Base-by-base conservation (phyloP, 305 asterid species). In the Solanum hybrid region DNA sequence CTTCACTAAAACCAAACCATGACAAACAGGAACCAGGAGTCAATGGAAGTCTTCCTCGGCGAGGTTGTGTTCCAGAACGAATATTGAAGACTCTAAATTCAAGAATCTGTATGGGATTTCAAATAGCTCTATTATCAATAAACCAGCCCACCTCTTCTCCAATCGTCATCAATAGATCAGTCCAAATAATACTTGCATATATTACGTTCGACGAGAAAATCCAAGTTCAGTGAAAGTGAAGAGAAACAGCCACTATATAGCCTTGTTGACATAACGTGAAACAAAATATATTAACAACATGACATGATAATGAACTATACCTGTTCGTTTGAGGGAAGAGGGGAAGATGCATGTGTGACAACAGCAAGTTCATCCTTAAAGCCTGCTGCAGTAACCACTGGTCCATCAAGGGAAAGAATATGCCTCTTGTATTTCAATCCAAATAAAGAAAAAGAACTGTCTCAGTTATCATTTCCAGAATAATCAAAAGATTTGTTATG, bases 1-100 rank as follows among this genome's bases (percentile, higher is more conserved):
- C 99, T 91, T 97, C 99, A 78, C 99, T 96, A 92, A 95, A 97
- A 89, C 99, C 99, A 89, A 98, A 93, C 99, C 99, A 98, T 17
- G 94, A 93, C 90, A 98, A 93, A 91, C 91, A 91, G 39, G 99
- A 98, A 80, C 98, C 99, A 86, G 99, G 99, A 88, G 99, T 98
- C 94, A 98, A 91, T 57, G 99, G 97, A 82, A 98, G 94, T 61
- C 94, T 91, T 72, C 98, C 99, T 93, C 94, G 92, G 76, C 89
- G 89, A 90, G 94, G 85, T 91, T 93, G 95, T 70, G 95, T 93
- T 65, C 96, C 95, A 88, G 85, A 90, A 89, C 90, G 89, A 91
- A 94, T 90, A 91, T 95, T 95, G 92, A 97, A 93, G 88, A 97
- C 94, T 91, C 96, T 96, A 92, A 97, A 94, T 87, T 98, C 98